A percentile compares a stretch with the other conserved stretches of the same genome.
These are phyloP conservation scores for Verticillium dahliae DNA, from an alignment of 2,329 filamentous ascomycete genomes.

Conservation along the genomic window DNA sequence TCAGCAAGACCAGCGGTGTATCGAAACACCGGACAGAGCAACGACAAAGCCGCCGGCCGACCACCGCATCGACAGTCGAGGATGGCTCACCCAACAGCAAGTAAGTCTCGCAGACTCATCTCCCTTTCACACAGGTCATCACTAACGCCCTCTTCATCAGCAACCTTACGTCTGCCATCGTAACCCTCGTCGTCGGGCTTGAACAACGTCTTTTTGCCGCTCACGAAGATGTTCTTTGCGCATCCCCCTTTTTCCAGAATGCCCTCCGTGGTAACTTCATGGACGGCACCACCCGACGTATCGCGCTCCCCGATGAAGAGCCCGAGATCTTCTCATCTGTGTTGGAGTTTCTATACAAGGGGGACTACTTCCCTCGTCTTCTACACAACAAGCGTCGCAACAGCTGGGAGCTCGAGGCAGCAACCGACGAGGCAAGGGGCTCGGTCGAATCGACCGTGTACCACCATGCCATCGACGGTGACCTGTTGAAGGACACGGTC, in stretches of 20 bases:
- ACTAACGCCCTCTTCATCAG: conserved; percentile 25
- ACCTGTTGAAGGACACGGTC: conserved; percentile 80
- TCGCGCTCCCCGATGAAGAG: conserved; percentile 77
- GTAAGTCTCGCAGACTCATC: conserved; percentile 24
- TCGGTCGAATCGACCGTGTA: conserved; percentile 61
- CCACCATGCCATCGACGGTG: conserved; percentile 55
- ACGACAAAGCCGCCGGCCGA: conserved; percentile 37
- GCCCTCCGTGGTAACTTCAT: conserved; percentile 58
- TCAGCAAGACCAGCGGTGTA: conserved; percentile 47
- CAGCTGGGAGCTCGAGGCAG: conserved; percentile 74
- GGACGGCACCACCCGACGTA: conserved; percentile 57
- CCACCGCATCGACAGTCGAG: conserved; percentile 35
- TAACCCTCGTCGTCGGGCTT: conserved; percentile 74
- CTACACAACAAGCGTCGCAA: conserved; percentile 75
- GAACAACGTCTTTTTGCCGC: conserved; percentile 85
- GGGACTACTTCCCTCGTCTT: conserved; percentile 82
- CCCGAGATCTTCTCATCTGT: conserved; percentile 87
- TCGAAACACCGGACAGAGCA: conserved; percentile 49
- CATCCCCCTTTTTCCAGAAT: conserved; percentile 72
- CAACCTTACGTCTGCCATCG: conserved; percentile 58
- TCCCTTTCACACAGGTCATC: background rate
- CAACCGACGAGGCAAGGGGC: conserved; percentile 34
- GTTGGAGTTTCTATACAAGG: conserved; percentile 89
- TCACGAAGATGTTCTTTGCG: conserved; percentile 76
- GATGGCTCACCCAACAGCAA: conserved; percentile 34